A percentile compares a stretch with the other conserved stretches of the same genome.
phyloP scores from a whole-genome alignment of 2,329 filamentous ascomycete genomes.

The Cryphonectria japonica region DNA sequence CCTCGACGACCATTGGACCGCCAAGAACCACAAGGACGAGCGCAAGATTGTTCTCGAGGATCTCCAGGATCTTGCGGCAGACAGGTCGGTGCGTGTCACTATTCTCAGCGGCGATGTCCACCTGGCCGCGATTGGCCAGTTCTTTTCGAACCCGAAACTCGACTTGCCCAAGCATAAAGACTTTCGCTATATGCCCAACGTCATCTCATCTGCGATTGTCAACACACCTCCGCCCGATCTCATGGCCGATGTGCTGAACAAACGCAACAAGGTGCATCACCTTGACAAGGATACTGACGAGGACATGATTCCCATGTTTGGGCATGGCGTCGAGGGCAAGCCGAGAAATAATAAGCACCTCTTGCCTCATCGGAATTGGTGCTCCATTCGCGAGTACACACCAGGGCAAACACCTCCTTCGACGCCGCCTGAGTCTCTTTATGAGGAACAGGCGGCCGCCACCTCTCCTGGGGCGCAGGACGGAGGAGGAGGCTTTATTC shows the following conservation, averaged over 20 bases:
- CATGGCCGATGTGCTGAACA: conserved; percentile 90
- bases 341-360: conserved; percentile 88
- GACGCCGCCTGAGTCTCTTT: conserved; percentile 61
- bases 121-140: conserved; percentile 88
- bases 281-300: conserved; percentile 83
- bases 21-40: conserved; percentile 91
- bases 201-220: conserved; percentile 92
- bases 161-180: conserved; percentile 83
- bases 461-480: conserved; percentile 40
- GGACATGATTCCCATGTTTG: conserved; percentile 93
- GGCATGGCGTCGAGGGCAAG: conserved; percentile 85
- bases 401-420: conserved; percentile 74
- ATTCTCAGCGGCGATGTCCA: conserved; percentile 95
- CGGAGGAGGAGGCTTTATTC: conserved; percentile 12
- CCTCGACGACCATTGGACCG: conserved; percentile 96
- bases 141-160: conserved; percentile 88
- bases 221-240: conserved; percentile 88
- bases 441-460: conserved; percentile 46
- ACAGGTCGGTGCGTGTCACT: conserved; percentile 89
- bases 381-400: conserved; percentile 82
- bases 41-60: conserved; percentile 86
- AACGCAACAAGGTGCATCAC: conserved; percentile 81
- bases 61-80: conserved; percentile 88
- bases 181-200: conserved; percentile 94
- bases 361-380: conserved; percentile 92